Base-by-base conservation (phyloP, 2,329 filamentous ascomycete genomes). In the Aureobasidium lini region DNA sequence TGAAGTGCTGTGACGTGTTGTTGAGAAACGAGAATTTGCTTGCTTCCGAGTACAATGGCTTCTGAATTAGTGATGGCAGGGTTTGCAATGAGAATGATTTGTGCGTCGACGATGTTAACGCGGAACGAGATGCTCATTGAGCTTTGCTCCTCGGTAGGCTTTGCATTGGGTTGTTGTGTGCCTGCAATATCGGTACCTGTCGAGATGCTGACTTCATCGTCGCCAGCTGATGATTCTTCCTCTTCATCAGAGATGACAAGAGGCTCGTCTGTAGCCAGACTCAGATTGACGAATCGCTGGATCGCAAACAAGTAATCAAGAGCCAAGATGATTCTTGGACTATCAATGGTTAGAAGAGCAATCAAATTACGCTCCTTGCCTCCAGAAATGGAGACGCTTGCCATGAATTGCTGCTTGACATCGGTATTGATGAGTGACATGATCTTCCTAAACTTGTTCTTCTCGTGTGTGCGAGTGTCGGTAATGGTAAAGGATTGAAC, bases 351-450 rank as follows among this genome's bases (percentile, higher is more conserved):
- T 60, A 96, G 83, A 73, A 99, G 88, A 1, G 90, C 90, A 67
- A 97, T 95, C 59, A 97, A 74, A 70, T 86, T 89, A 61, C 85
- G 84, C 42, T 96, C 88, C 36, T 85, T 78, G 3, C 91, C 91
- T 15, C 91, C 89, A 0, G 92, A 91, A 73, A 99, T 95, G 0
- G 92, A 95, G 4, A 99, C 78, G 70, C 89, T 96, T 16, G 94
- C 94, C 94, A 99, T 99, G 69, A 99, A 92, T 67, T 99, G 95
- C 71, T 97, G 92, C 47, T 85, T 83, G 58, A 94, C 91, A 59
- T 92, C 88, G 66, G 91, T 93, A 73, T 96, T 97, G 68, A 92
- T 91, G 59, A 95, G 86, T 1, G 92, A 92, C 94, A 99, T 97
- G 75, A 99, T 96, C 72, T 93, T 95, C 53, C 91, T 85, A 80